These are phyloP conservation scores for Stagonosporopsis tanaceti DNA, from an alignment of 2,329 filamentous ascomycete genomes.

Conservation along the genomic window DNA sequence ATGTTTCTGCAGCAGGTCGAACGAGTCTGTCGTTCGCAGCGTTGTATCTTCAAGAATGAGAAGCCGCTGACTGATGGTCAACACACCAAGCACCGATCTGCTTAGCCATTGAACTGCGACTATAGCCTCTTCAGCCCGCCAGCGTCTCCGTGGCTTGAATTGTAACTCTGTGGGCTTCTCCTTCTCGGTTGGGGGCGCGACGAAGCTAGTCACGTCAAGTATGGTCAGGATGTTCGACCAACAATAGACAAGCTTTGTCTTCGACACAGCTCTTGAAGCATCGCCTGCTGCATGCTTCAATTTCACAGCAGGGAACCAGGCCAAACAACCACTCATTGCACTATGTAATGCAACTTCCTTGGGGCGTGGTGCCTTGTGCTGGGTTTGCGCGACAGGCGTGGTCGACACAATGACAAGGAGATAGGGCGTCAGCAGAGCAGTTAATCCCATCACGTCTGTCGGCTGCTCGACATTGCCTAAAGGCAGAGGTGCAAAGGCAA, in stretches of 20 bases:
- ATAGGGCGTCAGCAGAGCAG: constrained; percentile 95
- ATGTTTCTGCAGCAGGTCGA: constrained; percentile 89
- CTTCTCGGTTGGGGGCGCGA: constrained; percentile 67
- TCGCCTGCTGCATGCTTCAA: constrained; percentile 77
- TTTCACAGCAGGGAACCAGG: constrained; percentile 97
- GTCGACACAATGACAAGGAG: constrained; percentile 96
- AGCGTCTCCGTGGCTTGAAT: constrained; percentile 84
- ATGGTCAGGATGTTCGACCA: constrained; percentile 99
- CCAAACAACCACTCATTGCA: constrained; percentile 89
- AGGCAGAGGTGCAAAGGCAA: constrained; percentile 89
- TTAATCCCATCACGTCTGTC: constrained; percentile 87
- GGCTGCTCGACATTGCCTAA: constrained; percentile 92
- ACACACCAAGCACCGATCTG: constrained; percentile 85
- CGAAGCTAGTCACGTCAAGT: constrained; percentile 78
- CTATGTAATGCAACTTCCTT: constrained; percentile 91
- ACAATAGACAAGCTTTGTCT: constrained; percentile 92
- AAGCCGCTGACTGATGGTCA: constrained; percentile 93
- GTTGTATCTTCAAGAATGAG: constrained; percentile 86
- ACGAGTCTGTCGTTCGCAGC: constrained; percentile 91
- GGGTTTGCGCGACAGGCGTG: constrained; percentile 93
- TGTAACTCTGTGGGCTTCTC: constrained; percentile 80
- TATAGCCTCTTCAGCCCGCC: constrained; percentile 94
- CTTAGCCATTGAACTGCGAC: constrained; percentile 97
- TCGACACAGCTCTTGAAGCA: constrained; percentile 73
- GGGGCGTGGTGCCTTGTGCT: constrained; percentile 89